Conservation (phyloP, 441 rosid genomes). For the Brassica hybrid region DNA sequence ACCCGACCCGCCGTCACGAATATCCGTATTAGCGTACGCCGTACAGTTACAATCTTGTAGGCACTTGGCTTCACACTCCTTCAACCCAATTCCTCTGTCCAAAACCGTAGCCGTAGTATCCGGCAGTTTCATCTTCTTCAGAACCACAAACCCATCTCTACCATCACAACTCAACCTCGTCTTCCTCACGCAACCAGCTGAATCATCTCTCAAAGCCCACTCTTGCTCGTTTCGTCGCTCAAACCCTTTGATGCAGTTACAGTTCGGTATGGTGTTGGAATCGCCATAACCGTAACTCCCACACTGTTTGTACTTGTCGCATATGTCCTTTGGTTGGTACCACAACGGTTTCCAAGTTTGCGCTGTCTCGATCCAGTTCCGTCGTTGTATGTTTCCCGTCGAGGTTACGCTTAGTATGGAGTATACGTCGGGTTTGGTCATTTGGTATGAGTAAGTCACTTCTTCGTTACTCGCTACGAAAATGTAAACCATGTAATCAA, state of each 20-base stretch:
- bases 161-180: neutral
- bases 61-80: neutral
- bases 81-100: neutral
- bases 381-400: neutral
- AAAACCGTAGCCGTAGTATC: neutral
- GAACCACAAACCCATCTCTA: neutral
- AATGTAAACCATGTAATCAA: neutral
- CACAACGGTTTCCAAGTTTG: neutral
- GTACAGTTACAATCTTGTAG: neutral
- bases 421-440: neutral
- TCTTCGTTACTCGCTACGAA: neutral
- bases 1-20: neutral
- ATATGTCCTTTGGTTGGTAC: constrained; percentile 3
- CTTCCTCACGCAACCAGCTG: neutral
- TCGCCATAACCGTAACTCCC: neutral
- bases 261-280: neutral
- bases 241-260: neutral
- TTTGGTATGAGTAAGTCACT: neutral
- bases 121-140: neutral
- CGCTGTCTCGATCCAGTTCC: neutral
- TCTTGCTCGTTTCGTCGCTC: neutral
- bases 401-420: neutral
- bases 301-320: neutral
- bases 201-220: constrained; percentile 6
- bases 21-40: neutral